Base-by-base conservation (phyloP, 83 land plant species). In the Picea abies region DNA sequence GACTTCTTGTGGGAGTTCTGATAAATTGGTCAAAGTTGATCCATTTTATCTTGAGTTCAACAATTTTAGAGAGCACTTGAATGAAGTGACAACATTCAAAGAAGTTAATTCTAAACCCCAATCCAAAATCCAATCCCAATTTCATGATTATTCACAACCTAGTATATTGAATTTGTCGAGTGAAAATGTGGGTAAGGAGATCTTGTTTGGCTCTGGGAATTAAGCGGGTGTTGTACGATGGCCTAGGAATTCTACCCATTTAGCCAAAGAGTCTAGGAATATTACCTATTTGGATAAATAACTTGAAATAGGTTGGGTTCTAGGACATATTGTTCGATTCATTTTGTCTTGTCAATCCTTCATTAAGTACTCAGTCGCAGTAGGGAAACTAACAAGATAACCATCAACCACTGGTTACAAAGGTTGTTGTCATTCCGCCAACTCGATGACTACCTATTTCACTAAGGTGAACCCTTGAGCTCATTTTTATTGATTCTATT, bases 71-170 rank as follows among this genome's bases (percentile, higher is more conserved):
- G 78, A 75, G 78, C 17, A 7, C 60, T 75, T 75, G 7, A 47
- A 49, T 17, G 78, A 26, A 22, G 29, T 60, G 6, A 29, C 58
- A 25, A 56, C 29, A 3, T 4, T 9, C 11, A 41, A 6, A 44
- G 47, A 73, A 73, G 77, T 58, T 75, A 75, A 75, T 14, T 16
- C 17, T 75, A 47, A 47, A 44, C 29, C 32, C 78, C 32, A 75
- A 47, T 47, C 60, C 32, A 3, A 22, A 44, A 22, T 26, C 78
- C 78, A 23, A 47, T 47, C 60, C 60, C 32, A 75, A 22, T 12
- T 75, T 75, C 32, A 75, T 23, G 60, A n/a, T 75, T 75, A 44
- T 49, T 75, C 78, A 47, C 58, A 75, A 49, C 60, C 60, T 56
- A 56, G 60, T 56, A 22, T 3, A 41, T 22, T 75, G 78, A 75